Conservation (phyloP, 2,329 filamentous ascomycete genomes). For the Talaromyces sp. region DNA sequence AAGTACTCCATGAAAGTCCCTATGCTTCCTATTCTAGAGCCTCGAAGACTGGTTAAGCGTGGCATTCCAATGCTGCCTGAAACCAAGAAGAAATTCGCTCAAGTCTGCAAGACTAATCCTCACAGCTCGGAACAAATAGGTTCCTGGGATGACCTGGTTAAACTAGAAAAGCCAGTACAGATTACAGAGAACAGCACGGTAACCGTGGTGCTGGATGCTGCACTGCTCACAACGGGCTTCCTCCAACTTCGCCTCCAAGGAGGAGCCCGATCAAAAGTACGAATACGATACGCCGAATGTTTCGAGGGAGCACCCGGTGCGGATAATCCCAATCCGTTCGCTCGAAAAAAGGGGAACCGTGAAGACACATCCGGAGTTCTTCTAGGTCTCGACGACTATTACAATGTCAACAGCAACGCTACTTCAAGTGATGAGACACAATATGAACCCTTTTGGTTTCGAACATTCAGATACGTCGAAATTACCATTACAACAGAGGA, state of each 20-base stretch:
- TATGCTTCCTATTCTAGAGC: conserved; percentile 14
- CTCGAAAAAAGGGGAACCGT: neutral
- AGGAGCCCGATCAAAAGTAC: no score
- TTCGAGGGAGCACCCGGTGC: neutral
- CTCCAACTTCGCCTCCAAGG: neutral
- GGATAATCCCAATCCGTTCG: neutral
- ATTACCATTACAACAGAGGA: neutral
- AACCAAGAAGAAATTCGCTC: conserved; percentile 4
- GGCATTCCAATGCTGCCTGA: conserved; percentile 13
- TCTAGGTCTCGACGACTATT: neutral
- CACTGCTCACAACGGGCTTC: neutral
- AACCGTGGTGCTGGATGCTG: conserved; percentile 2
- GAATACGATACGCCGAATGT: neutral
- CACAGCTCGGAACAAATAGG: neutral
- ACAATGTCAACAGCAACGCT: neutral
- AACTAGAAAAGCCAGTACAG: neutral
- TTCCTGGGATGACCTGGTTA: neutral
- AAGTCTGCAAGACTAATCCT: neutral
- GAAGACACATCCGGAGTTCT: neutral
- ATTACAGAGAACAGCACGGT: neutral
- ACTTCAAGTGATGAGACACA: neutral
- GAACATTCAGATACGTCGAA: neutral
- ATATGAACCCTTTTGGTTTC: neutral
- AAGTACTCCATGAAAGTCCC: conserved; percentile 13
- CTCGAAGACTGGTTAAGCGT: conserved; percentile 9